These are phyloP conservation scores for Boletus bicolor DNA, from an alignment of 768 basidiomycete genomes.

Conservation along the genomic window DNA sequence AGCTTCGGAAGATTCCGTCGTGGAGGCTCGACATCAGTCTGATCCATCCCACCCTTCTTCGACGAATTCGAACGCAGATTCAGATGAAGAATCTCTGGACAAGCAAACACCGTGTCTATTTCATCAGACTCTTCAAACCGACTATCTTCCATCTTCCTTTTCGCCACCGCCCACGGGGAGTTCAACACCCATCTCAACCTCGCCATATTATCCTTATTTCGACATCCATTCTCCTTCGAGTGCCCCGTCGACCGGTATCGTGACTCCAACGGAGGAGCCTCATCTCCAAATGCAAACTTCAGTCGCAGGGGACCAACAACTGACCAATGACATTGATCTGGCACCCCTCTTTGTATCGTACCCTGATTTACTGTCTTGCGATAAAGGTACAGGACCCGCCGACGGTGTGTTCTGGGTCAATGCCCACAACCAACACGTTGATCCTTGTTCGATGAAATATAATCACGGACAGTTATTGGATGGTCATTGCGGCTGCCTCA, in stretches of 20 bases:
- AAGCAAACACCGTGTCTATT: slow-evolving; percentile 1
- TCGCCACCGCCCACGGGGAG: slow-evolving; percentile 32
- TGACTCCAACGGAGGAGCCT: slow-evolving; percentile 46
- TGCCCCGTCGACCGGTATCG: slow-evolving; percentile 32
- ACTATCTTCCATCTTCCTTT: slow-evolving; percentile 30
- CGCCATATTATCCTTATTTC: slow-evolving; percentile 17
- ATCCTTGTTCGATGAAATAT: slow-evolving; percentile 14
- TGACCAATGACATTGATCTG: slow-evolving; percentile 40
- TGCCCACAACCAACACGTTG: neutral
- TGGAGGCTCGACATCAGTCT: slow-evolving; percentile 4
- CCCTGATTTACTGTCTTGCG: slow-evolving; percentile 18
- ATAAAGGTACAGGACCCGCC: slow-evolving; percentile 9
- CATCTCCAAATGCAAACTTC: slow-evolving; percentile 33
- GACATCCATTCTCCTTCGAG: slow-evolving; percentile 25
- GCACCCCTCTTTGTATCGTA: slow-evolving; percentile 41
- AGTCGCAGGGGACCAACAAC: slow-evolving; percentile 22
- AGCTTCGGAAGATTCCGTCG: slow-evolving; percentile 10
- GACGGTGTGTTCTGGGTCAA: slow-evolving; percentile 5
- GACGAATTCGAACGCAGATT: neutral
- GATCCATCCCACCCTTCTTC: neutral
- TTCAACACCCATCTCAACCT: slow-evolving; percentile 17
- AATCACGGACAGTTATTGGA: slow-evolving; percentile 16
- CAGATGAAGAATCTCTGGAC: slow-evolving; percentile 5
- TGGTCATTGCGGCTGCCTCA: slow-evolving; percentile 56
- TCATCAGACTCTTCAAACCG: slow-evolving; percentile 14